A percentile compares a stretch with the other conserved stretches of the same genome.
Evolutionary conservation across 805 yeast genomes (phyloP).

Genomic region (Wickerhamomyces chaumierensis): DNA sequence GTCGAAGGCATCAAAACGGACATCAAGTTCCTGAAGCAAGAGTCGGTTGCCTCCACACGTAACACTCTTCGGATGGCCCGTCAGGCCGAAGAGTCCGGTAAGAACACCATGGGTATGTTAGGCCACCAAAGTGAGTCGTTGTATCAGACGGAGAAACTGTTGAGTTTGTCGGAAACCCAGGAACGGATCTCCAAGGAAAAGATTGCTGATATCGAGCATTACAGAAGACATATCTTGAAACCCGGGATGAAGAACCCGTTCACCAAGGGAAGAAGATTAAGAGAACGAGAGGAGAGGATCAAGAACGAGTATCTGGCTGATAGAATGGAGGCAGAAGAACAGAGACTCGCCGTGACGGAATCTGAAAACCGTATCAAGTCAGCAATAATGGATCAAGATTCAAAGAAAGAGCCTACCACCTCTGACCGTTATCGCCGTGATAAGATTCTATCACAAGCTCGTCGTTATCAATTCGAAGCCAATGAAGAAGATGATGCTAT

Average conservation of each 20-base stretch:
- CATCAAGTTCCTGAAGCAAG: slow-evolving; percentile 74
- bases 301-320: slow-evolving; percentile 51
- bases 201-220: slow-evolving; percentile 65
- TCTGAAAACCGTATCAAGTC: slow-evolving; percentile 60
- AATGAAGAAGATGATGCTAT: slow-evolving; percentile 90
- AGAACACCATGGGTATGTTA: slow-evolving; percentile 80
- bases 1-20: slow-evolving; percentile 79
- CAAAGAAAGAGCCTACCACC: slow-evolving; percentile 18
- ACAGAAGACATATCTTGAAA: slow-evolving; percentile 72
- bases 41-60: slow-evolving; percentile 75
- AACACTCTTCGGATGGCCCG: slow-evolving; percentile 66
- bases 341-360: slow-evolving; percentile 45
- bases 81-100: slow-evolving; percentile 63
- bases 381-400: slow-evolving; percentile 38
- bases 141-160: slow-evolving; percentile 66
- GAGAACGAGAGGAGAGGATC: slow-evolving; percentile 62
- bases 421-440: slow-evolving; percentile 27
- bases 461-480: slow-evolving; percentile 71
- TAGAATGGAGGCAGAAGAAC: slow-evolving; percentile 48
- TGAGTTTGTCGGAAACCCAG: slow-evolving; percentile 72
- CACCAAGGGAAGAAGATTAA: slow-evolving; percentile 65
- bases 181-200: slow-evolving; percentile 74
- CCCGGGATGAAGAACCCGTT: slow-evolving; percentile 82
- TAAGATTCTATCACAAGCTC: slow-evolving; percentile 36
- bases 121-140: slow-evolving; percentile 90